Base-by-base conservation (phyloP, 768 basidiomycete species). In the Tulasnella sp. region DNA sequence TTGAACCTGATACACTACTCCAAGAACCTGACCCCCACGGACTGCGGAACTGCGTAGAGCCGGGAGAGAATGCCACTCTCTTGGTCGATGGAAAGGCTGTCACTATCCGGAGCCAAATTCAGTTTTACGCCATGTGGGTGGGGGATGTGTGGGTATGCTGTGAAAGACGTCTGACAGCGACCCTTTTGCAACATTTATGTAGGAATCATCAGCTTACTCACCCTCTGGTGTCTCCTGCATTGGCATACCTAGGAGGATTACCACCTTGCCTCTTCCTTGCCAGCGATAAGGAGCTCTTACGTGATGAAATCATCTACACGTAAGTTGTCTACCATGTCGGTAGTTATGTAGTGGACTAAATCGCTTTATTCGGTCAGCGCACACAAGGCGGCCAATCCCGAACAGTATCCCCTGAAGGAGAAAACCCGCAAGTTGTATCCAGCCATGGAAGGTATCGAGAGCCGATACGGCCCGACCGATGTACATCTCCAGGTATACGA, bases 401-500 rank as follows among this genome's bases (percentile, higher is more conserved):
- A 90, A 4, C 88, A 86, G 80, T 97, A 90, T 84, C 92, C 92
- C 1, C 85, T 90, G 0, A 87, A 91, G 36, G 84, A 88, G 19
- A 90, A 90, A 31, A 86, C 91, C 1, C 85, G 91, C 19, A 83
- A 85, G 87, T 89, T 85, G 78, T 83, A 86, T 75, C 84, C 86
- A 2, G 82, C 81, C 9, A 79, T 86, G 12, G 74, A 84, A 39
- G 84, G 82, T 1, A 86, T 86, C 74, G 85, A 86, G 75, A 82
- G 83, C 31, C 82, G 82, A 12, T 83, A 84, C 81, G 83, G 83
- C 1, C 83, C 93, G 1, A 96, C 96, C 0, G 12, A 68, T 34
- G 62, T 97, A 24, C 96, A 98, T 86, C 87, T 98, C 16, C 96
- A 98, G 84, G 91, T 98, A 1, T 98, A 96, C 83, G 96, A 98